These are phyloP conservation scores for Paragyromitra xinjiangensis DNA, from an alignment of 495 filamentous ascomycete species.

Conservation along the genomic window DNA sequence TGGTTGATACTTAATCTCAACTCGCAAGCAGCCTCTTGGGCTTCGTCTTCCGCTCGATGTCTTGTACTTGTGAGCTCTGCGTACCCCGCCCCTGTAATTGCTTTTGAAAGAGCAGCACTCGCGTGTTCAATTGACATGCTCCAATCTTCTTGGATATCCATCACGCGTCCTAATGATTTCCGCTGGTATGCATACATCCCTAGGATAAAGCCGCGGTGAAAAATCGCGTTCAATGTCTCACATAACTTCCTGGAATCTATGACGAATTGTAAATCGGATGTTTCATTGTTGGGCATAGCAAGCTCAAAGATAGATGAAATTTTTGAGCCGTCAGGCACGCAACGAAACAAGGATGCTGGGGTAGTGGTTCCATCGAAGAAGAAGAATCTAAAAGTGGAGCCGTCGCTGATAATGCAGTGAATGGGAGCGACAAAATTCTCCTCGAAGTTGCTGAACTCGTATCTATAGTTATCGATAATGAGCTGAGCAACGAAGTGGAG, in stretches of 20 bases:
- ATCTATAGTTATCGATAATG: neutral
- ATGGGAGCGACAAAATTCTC: neutral
- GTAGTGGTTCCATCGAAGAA: neutral
- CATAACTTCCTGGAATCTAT: neutral
- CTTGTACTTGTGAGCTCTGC: neutral
- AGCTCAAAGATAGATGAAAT: neutral
- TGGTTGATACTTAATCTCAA: neutral
- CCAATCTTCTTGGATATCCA: neutral
- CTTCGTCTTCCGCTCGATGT: neutral
- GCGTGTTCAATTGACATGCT: neutral
- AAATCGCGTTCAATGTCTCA: neutral
- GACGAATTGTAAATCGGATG: neutral
- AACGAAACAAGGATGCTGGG: neutral
- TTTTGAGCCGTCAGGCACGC: neutral
- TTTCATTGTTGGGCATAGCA: neutral
- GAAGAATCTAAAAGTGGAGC: neutral
- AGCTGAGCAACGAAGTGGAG: neutral
- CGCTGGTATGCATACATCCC: neutral
- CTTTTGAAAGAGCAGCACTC: neutral
- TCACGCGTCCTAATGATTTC: neutral
- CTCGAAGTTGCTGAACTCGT: neutral
- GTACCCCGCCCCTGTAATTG: neutral
- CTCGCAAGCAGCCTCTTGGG: constrained; percentile 4
- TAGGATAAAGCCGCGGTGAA: neutral
- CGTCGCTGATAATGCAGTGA: neutral